Percentiles rank a stretch among this genome's conserved stretches.
Evolutionary conservation across 106 monocot genomes (phyloP).

Genomic region (Amphibolis antarctica): DNA sequence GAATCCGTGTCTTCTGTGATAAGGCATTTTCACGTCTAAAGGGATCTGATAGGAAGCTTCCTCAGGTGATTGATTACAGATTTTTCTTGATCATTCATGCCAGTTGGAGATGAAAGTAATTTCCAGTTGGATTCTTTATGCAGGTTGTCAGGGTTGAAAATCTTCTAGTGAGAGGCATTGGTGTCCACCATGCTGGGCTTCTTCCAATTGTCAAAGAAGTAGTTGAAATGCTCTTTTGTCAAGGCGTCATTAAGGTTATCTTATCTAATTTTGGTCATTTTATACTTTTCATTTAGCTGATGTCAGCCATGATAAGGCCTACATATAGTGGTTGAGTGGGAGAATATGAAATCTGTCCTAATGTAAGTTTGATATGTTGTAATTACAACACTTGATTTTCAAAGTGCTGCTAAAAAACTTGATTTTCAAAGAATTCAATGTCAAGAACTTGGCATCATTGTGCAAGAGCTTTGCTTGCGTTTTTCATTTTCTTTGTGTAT

Average conservation of each 20-base stretch:
- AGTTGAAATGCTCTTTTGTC: slow-evolving; percentile 99
- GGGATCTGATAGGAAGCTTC: slow-evolving; percentile 91
- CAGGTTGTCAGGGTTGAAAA: slow-evolving; percentile 81
- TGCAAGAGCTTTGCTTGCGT: no score
- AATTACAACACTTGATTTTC: background rate
- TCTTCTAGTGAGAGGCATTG: slow-evolving; percentile 70
- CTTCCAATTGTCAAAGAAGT: slow-evolving; percentile 99
- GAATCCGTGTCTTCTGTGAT: slow-evolving; percentile 78
- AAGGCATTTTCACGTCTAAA: slow-evolving; percentile 94
- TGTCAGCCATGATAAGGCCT: no score
- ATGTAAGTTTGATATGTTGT: background rate
- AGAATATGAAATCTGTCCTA: no score
- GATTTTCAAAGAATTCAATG: no score
- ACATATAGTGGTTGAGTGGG: no score
- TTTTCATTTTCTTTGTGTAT: no score
- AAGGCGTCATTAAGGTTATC: slow-evolving; percentile 85
- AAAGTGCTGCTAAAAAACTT: background rate
- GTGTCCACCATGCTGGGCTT: slow-evolving; percentile 97
- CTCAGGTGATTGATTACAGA: slow-evolving; percentile 38
- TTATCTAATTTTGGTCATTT: background rate
- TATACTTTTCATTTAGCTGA: no score
- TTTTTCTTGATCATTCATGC: background rate
- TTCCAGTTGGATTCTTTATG: background rate
- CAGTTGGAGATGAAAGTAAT: background rate
- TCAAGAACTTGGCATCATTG: no score